Evolutionary conservation across 129 eudicot genomes (phyloP).

Genomic region (Tagetes patula): DNA sequence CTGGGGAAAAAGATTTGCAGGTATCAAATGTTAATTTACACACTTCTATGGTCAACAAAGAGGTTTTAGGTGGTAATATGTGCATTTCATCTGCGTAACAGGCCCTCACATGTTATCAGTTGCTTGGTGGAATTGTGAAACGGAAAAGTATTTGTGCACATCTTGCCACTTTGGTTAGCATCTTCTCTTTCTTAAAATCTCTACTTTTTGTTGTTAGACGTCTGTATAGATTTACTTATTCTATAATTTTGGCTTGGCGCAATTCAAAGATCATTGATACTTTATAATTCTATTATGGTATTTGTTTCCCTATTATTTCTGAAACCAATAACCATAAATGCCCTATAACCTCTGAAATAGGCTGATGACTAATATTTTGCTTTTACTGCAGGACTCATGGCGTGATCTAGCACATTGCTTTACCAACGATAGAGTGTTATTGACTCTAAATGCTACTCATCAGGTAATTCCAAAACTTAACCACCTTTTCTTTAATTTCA

Average conservation of each 20-base stretch:
- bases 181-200: slow-evolving; percentile 12
- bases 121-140: slow-evolving; percentile 85
- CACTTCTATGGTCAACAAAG: not conserved
- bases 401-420: slow-evolving; percentile 65
- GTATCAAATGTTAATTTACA: slow-evolving; percentile 36
- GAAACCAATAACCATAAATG: slow-evolving; percentile 14
- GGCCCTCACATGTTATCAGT: slow-evolving; percentile 85
- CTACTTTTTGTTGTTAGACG: not conserved
- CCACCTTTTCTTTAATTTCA: slow-evolving; percentile 7
- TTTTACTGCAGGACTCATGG: slow-evolving; percentile 82
- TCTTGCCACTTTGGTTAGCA: slow-evolving; percentile 78
- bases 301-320: slow-evolving; percentile 2
- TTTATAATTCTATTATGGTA: slow-evolving; percentile 12
- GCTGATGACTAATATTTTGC: slow-evolving; percentile 22
- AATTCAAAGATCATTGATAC: not conserved
- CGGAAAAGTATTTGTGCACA: slow-evolving; percentile 66
- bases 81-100: slow-evolving; percentile 33
- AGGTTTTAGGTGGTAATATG: not conserved
- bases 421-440: slow-evolving; percentile 55
- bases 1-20: slow-evolving; percentile 95
- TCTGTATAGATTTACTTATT: slow-evolving; percentile 9
- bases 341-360: slow-evolving; percentile 6
- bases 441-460: slow-evolving; percentile 61
- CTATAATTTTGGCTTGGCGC: not conserved
- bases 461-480: slow-evolving; percentile 47